These are phyloP conservation scores for Castanea crenata DNA, from an alignment of 306 rosid genomes.

Conservation along the genomic window DNA sequence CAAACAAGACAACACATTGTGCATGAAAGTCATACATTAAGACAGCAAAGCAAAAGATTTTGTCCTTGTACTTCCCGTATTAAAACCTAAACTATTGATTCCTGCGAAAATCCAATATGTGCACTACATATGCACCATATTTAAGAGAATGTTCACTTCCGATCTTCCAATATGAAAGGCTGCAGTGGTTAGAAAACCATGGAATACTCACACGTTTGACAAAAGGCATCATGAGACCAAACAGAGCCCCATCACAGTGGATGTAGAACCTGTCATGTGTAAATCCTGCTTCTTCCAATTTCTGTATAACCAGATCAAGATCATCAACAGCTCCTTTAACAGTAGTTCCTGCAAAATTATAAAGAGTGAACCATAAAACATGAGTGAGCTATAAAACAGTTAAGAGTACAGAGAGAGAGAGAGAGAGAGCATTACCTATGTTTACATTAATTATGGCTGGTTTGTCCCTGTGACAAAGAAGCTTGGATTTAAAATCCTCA, in stretches of 20 bases:
- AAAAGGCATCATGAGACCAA: slow-evolving; percentile 72
- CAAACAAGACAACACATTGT: slow-evolving; percentile 1
- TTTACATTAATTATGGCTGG: slow-evolving; percentile 60
- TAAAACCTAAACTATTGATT: neutral
- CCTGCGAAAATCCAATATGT: neutral
- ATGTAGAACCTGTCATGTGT: slow-evolving; percentile 48
- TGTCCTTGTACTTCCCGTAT: neutral
- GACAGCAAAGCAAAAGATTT: neutral
- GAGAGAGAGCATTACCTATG: slow-evolving; percentile 38
- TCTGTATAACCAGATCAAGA: slow-evolving; percentile 52
- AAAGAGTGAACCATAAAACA: slow-evolving; percentile 12
- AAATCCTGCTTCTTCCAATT: slow-evolving; percentile 57
- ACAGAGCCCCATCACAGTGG: slow-evolving; percentile 57
- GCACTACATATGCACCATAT: neutral
- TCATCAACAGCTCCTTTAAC: slow-evolving; percentile 67
- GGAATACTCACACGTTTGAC: slow-evolving; percentile 45
- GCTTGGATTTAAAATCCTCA: slow-evolving; percentile 47
- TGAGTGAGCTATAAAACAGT: neutral
- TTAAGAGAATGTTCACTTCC: neutral
- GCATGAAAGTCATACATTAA: slow-evolving; percentile 11
- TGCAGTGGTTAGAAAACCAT: neutral
- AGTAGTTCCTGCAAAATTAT: slow-evolving; percentile 43
- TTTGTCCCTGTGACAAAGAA: slow-evolving; percentile 47
- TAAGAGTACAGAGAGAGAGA: neutral
- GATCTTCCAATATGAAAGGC: neutral